phyloP scores from a whole-genome alignment of 768 basidiomycete species.

The Cyclocybe aegerita region DNA sequence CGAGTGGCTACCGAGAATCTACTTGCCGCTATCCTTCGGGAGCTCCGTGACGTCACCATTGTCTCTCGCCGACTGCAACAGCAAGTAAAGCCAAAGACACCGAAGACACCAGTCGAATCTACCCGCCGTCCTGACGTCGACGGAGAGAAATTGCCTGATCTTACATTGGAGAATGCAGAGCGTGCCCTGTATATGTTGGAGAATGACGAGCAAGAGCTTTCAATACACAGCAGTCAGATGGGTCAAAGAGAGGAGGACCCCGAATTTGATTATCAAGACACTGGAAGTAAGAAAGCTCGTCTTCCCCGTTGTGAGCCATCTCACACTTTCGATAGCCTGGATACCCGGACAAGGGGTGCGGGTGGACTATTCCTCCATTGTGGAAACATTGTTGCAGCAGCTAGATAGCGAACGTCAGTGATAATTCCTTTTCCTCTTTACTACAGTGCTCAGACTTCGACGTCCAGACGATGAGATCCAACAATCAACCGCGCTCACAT shows the following conservation, averaged over 20 bases:
- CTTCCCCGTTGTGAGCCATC: neutral
- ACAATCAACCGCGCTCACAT: constrained; percentile 89
- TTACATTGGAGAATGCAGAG: constrained; percentile 57
- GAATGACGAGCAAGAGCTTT: constrained; percentile 38
- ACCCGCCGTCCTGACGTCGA: constrained; percentile 38
- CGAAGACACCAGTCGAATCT: constrained; percentile 40
- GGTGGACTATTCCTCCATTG: constrained; percentile 88
- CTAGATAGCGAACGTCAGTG: constrained; percentile 78
- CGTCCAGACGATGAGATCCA: constrained; percentile 87
- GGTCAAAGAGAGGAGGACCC: constrained; percentile 42
- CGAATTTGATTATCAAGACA: constrained; percentile 56
- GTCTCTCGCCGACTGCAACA: constrained; percentile 70
- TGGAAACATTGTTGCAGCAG: constrained; percentile 90
- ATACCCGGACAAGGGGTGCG: constrained; percentile 91
- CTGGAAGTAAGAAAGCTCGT: constrained; percentile 52
- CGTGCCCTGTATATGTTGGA: constrained; percentile 56
- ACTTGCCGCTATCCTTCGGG: constrained; percentile 85
- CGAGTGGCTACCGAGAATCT: constrained; percentile 87
- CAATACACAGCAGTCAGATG: constrained; percentile 39
- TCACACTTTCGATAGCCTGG: constrained; percentile 57
- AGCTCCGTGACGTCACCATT: constrained; percentile 82
- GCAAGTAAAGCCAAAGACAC: constrained; percentile 41
- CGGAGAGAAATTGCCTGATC: constrained; percentile 57
- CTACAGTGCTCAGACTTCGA: neutral
- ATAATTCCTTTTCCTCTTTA: neutral